phyloP scores from a whole-genome alignment of 2,329 filamentous ascomycete species.

The Incumbomyces delicatus region DNA sequence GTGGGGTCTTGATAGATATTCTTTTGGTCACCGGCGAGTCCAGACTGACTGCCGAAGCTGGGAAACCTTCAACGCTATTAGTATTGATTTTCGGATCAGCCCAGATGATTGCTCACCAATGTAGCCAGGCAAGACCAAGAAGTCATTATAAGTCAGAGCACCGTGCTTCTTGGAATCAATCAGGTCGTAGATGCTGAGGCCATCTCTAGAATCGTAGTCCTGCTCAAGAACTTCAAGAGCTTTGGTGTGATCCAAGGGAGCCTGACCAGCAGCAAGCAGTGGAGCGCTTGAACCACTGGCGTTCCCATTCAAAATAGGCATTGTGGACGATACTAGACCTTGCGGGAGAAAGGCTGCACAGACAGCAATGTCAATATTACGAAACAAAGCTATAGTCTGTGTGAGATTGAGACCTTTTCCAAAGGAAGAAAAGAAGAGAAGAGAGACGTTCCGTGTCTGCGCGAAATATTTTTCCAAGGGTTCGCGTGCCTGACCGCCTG shows the following conservation, averaged over 20 bases:
- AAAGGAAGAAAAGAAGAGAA: conserved; percentile 16
- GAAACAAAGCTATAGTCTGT: conserved; percentile 18
- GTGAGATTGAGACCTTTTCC: conserved; percentile 17
- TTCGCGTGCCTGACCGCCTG: no score
- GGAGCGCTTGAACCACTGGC: conserved; percentile 41
- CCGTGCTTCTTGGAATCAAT: conserved; percentile 87
- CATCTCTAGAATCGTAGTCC: conserved; percentile 72
- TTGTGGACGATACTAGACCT: conserved; percentile 32
- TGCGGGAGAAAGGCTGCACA: conserved; percentile 24
- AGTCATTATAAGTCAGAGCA: conserved; percentile 97
- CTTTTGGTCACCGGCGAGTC: conserved; percentile 92
- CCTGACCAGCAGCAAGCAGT: conserved; percentile 39
- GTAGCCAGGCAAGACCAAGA: conserved; percentile 90
- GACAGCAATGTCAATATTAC: conserved; percentile 18
- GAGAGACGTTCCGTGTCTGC: no score
- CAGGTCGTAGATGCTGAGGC: conserved; percentile 74
- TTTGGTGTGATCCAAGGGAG: conserved; percentile 59
- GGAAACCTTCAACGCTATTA: conserved; percentile 53
- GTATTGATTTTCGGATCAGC: background rate
- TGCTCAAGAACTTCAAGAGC: conserved; percentile 69
- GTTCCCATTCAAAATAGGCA: conserved; percentile 64
- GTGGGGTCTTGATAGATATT: conserved; percentile 90
- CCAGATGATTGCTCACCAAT: conserved; percentile 52
- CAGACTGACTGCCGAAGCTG: conserved; percentile 76
- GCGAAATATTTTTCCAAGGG: no score